Evolutionary conservation across 345 rosid genomes (phyloP).

Genomic region (Gossypium raimondii): DNA sequence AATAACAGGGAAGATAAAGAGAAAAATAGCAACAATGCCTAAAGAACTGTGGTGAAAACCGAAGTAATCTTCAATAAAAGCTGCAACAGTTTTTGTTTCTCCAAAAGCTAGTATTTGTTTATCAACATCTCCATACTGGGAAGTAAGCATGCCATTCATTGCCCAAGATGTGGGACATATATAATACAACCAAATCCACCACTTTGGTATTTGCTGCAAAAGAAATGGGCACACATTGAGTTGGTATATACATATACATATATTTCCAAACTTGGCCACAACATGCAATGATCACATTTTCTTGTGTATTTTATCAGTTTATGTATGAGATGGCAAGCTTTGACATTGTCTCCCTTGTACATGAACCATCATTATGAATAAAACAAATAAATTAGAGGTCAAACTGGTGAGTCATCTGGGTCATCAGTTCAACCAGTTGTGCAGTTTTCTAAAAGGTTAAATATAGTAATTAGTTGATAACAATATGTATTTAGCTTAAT

Average conservation of each 20-base stretch:
- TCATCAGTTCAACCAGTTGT: no score
- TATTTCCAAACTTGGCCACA: no score
- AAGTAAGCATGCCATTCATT: background rate
- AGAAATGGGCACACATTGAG: background rate
- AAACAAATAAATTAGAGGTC: no score
- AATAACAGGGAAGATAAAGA: background rate
- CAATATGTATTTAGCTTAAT: no score
- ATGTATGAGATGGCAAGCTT: no score
- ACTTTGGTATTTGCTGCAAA: slow-evolving; percentile 9
- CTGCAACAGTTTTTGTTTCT: background rate
- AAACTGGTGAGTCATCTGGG: no score
- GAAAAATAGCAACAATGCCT: background rate
- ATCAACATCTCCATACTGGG: slow-evolving; percentile 7
- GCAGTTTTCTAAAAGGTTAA: no score
- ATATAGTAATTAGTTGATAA: no score
- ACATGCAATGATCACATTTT: no score
- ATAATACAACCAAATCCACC: slow-evolving; percentile 9
- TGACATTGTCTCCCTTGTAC: no score
- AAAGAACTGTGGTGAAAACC: slow-evolving; percentile 17
- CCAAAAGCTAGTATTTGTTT: background rate
- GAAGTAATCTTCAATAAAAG: slow-evolving; percentile 17
- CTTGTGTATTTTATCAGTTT: no score
- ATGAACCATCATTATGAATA: no score
- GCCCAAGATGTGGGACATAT: slow-evolving; percentile 3
- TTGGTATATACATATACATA: background rate